phyloP scores from a whole-genome alignment of 768 basidiomycete species.

The Porphyrellus cyaneotinctus region DNA sequence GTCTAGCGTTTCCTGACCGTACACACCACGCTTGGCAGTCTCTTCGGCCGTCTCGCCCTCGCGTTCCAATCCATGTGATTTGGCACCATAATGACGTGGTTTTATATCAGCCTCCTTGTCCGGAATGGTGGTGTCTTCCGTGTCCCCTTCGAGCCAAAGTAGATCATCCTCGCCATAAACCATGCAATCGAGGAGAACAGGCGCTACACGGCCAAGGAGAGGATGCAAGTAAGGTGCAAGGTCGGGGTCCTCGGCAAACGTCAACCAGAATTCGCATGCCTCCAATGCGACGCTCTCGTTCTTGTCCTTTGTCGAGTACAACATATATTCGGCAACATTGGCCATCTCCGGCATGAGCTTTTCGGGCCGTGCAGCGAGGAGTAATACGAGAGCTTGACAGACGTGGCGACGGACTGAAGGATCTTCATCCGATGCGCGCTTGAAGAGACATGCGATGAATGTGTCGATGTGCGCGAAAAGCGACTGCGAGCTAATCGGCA shows the following conservation, averaged over 20 bases:
- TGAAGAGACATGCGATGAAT: conserved; percentile 92
- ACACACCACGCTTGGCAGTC: conserved; percentile 48
- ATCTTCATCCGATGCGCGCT: conserved; percentile 91
- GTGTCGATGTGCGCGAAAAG: conserved; percentile 88
- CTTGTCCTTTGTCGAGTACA: conserved; percentile 96
- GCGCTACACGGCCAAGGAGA: conserved; percentile 85
- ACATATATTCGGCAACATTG: conserved; percentile 97
- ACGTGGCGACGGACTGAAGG: conserved; percentile 93
- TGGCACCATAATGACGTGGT: conserved; percentile 86
- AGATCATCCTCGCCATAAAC: conserved; percentile 94
- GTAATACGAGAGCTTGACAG: conserved; percentile 90
- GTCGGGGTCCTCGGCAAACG: conserved; percentile 94
- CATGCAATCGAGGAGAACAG: conserved; percentile 96
- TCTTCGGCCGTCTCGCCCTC: conserved; percentile 45
- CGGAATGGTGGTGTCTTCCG: conserved; percentile 84
- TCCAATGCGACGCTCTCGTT: conserved; percentile 96
- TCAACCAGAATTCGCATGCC: conserved; percentile 99
- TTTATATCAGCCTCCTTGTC: conserved; percentile 97
- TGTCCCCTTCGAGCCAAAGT: conserved; percentile 89
- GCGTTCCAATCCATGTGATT: conserved; percentile 80
- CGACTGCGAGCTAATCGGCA: conserved; percentile 81
- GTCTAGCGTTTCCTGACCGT: conserved; percentile 78
- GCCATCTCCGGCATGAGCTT: conserved; percentile 95
- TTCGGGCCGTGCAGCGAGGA: conserved; percentile 90
- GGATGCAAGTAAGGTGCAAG: conserved; percentile 81